phyloP scores from a whole-genome alignment of 2,329 filamentous ascomycete species.

The Fusarium setosum region DNA sequence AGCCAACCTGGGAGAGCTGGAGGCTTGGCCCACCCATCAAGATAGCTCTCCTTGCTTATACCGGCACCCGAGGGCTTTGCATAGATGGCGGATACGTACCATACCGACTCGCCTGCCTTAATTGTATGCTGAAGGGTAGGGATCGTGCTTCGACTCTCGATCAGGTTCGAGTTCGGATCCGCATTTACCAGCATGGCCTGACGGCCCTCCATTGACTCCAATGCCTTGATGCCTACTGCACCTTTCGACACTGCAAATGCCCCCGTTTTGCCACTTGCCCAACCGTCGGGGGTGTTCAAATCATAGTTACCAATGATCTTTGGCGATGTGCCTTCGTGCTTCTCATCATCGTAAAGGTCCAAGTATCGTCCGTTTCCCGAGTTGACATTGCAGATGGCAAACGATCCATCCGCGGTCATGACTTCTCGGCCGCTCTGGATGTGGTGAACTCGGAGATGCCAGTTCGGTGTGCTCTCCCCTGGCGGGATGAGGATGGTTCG shows the following conservation, averaged over 20 bases:
- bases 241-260: slow-evolving; percentile 68
- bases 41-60: slow-evolving; percentile 63
- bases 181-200: slow-evolving; percentile 76
- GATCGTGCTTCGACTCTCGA: slow-evolving; percentile 78
- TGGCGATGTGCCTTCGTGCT: slow-evolving; percentile 62
- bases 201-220: slow-evolving; percentile 61
- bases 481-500: slow-evolving; percentile 75
- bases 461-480: slow-evolving; percentile 67
- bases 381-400: slow-evolving; percentile 72
- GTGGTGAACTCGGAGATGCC: slow-evolving; percentile 75
- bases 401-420: slow-evolving; percentile 79
- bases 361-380: slow-evolving; percentile 61
- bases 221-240: slow-evolving; percentile 67
- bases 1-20: slow-evolving; percentile 72
- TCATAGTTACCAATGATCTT: slow-evolving; percentile 72
- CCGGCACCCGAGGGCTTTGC: slow-evolving; percentile 70
- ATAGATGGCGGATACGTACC: slow-evolving; percentile 79
- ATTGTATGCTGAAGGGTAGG: slow-evolving; percentile 75
- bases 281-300: slow-evolving; percentile 63
- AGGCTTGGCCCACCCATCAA: slow-evolving; percentile 69
- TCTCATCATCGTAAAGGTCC: slow-evolving; percentile 58
- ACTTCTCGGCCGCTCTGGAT: slow-evolving; percentile 71
- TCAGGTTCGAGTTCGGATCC: slow-evolving; percentile 82
- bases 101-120: slow-evolving; percentile 65
- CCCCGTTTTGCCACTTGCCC: slow-evolving; percentile 61